Base-by-base conservation (phyloP, 1,284 basidiomycete species). In the Ustilago trichophora region DNA sequence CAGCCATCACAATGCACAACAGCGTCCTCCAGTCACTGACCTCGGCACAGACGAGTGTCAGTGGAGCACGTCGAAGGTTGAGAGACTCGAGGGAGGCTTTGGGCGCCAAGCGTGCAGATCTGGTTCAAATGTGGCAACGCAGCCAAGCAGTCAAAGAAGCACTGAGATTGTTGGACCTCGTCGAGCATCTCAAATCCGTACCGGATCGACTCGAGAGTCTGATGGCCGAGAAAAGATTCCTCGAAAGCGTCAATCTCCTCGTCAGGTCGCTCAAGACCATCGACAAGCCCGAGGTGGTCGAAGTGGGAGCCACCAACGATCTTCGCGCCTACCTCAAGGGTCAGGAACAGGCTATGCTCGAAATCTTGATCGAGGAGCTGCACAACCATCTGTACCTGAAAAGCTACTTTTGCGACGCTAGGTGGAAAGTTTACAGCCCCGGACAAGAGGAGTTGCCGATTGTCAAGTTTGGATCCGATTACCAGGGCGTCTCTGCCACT, bases 351-450 rank as follows among this genome's bases (percentile, higher is more conserved):
- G 62, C 73, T 7, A 76, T 81, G 56, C 70, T 81, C 36, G 79
- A 99, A 67, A 96, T 98, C 55, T 83, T 98, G 47, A 85, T 96
- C 15, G 96, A 99, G 72, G 96, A 99, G 80, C 85, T 99, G 21
- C 94, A 98, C 80, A 93, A 89, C 75, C 96, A 98, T 82, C 83
- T 99, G n/a, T 99, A 98, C 82, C 87, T 99, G 56, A 98, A 96
- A 80, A 92, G 90, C 7, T 94, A 93, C 82, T 97, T 93, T 88
- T 95, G 91, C 80, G 95, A 98, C 71, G 87, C 88, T 9, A 87
- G 95, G 38, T 99, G 96, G 96, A 85, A 87, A 22, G 83, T 90
- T 0, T 98, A 97, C 82, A 83, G 85, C 9, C 88, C 90, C 0
- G 91, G 91, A 42, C 94, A 97, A 81, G 93, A 73, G 18, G 38